Base-by-base conservation (phyloP, 2,329 filamentous ascomycete genomes). In the Colletotrichum spaethianum region DNA sequence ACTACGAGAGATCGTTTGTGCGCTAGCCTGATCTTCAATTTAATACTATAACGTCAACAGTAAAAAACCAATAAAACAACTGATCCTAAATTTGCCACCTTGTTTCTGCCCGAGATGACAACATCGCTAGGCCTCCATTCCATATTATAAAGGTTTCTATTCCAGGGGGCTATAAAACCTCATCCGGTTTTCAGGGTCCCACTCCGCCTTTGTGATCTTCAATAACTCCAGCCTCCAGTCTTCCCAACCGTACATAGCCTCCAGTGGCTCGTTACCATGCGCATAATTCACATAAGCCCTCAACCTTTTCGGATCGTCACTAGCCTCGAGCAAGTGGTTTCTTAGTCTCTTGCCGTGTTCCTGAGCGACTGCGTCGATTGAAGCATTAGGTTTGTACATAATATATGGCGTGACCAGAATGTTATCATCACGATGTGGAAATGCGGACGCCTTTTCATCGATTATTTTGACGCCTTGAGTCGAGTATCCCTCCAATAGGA, bases 341-440 rank as follows among this genome's bases (percentile, higher is more conserved):
- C 68, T 26, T 2, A 73, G 52, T 75, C 74, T 78, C 76, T 77
- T 76, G 48, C 80, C 74, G 4, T 70, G 72, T 8, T 79, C 83
- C 70, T 83, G 84, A 1, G 57, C 74, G 28, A 78, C 26, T 0
- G 83, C 83, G 46, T 77, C 76, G 55, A 74, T 46, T 20, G 57
- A 61, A 1, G 70, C 76, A 18, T 60, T 72, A 0, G 78, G 79
- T 14, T 63, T 46, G 59, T 82, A 82, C 55, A 70, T 79, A 28
- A 83, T 75, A 74, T 16, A 77, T 28, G 40, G 42, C 1, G 38
- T 69, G 61, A 85, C 82, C 1, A 85, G 73, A 4, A 74, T 74
- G 0, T 78, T 69, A 67, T 83, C 80, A 2, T 75, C 75, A 48
- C 84, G 84, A 81, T 82, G 84, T 0, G 83, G 80, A n/a, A 83